Conservation (phyloP, 2,329 filamentous ascomycete species). For the Aotearoamyces nothofagi region DNA sequence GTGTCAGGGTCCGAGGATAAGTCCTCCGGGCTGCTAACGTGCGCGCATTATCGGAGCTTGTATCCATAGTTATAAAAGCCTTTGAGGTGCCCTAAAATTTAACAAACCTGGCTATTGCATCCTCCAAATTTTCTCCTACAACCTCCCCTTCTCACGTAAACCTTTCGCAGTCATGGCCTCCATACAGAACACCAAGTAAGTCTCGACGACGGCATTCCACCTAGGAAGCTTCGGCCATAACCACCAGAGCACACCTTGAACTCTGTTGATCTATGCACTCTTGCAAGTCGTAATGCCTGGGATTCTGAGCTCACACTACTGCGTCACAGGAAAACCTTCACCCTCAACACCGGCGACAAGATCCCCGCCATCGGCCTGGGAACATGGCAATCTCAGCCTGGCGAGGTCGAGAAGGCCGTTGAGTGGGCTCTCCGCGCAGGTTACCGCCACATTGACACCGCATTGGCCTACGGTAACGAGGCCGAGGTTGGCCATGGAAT, state of each 20-base stretch:
- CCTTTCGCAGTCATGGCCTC: constrained; percentile 2
- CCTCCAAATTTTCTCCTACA: neutral
- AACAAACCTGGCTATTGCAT: no score
- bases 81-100: no score
- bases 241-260: neutral
- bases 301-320: constrained; percentile 9
- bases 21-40: no score
- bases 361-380: constrained; percentile 66
- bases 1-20: no score
- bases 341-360: constrained; percentile 61
- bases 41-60: no score
- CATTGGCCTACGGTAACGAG: constrained; percentile 63
- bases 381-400: constrained; percentile 61
- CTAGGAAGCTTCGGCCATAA: neutral
- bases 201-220: neutral
- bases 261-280: constrained; percentile 3
- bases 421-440: constrained; percentile 50
- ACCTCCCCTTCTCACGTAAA: neutral
- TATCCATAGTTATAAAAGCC: no score
- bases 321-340: constrained; percentile 35
- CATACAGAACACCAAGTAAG: constrained; percentile 1
- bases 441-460: constrained; percentile 65
- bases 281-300: constrained; percentile 6
- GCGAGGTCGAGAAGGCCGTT: constrained; percentile 54
- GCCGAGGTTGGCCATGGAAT: constrained; percentile 51